Evolutionary conservation across 805 yeast species (phyloP), one percentile per base, ranked within the genome.

Genomic region (Wickerhamomyces canadensis): DNA sequence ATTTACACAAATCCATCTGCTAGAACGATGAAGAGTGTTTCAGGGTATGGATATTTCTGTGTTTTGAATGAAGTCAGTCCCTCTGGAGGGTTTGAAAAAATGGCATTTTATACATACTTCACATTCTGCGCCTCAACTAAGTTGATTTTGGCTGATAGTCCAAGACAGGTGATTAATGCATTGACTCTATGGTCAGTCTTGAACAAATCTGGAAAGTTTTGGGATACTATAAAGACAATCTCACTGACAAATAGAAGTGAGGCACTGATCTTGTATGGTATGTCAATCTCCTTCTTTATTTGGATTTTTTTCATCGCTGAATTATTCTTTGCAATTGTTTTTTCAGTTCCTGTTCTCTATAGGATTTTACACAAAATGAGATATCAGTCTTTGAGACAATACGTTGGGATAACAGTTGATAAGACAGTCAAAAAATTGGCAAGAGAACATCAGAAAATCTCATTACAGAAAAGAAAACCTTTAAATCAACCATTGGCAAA

Each of bases 121-220:
- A 78, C 84, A 34, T 62, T 82, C 36, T 80, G 82, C 48, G 74
- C 75, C 36, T 81, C 76, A 46, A 49, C 83, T 12, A 63, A 75
- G 31, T 70, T 86, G 47, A 49, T 86, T 9, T 63, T 84, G 31
- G 88, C 95, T 0, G 95, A 87, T 48, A 71, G 88, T 14, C 96
- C 96, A 18, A 76, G 96, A 60, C 96, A 87, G 60, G 80, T 84
- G 2, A 74, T 87, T 44, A 87, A 87, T 54, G 83, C 88, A 19
- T 64, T 84, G 47, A 85, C 96, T 0, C 61, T 82, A 16, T 73
- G 69, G 60, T 70, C 78, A 3, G 74, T 72, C 5, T 52, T 72
- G 15, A 52, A 69, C 12, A 49, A 61, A 14, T 54, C 55, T 25
- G 40, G 51, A 6, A 56, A 51, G 13, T 57, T 68, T 36, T 40